These are phyloP conservation scores for Torrubiella hemipterigena DNA, from an alignment of 2,329 filamentous ascomycete species.

Conservation along the genomic window DNA sequence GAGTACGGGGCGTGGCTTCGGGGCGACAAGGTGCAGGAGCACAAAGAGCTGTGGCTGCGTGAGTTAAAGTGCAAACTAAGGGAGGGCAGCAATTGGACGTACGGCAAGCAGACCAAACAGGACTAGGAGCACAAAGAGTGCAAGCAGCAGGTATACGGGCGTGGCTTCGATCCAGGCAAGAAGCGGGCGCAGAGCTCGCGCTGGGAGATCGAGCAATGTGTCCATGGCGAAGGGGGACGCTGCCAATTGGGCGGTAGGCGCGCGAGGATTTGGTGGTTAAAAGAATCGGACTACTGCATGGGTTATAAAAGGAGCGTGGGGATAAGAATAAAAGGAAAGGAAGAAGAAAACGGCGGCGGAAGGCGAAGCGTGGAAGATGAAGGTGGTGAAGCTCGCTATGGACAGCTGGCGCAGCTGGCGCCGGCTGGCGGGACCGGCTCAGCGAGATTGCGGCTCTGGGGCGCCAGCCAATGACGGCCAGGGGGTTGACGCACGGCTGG, in stretches of 20 bases:
- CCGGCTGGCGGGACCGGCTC: neutral
- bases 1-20: conserved; percentile 61
- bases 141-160: conserved; percentile 25
- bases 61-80: conserved; percentile 2
- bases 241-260: too few relatives aligned
- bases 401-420: neutral
- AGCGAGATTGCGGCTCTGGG: too few relatives aligned
- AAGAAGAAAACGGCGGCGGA: conserved; percentile 3
- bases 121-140: conserved; percentile 20
- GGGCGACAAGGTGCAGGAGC: conserved; percentile 63
- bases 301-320: conserved; percentile 1
- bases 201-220: conserved; percentile 18
- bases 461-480: too few relatives aligned
- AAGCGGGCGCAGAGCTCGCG: conserved; percentile 20
- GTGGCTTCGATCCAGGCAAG: conserved; percentile 23
- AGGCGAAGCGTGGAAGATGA: neutral
- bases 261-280: too few relatives aligned
- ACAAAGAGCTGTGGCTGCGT: conserved; percentile 37
- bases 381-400: neutral
- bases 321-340: neutral
- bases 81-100: conserved; percentile 9
- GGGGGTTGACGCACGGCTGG: too few relatives aligned
- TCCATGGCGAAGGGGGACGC: too few relatives aligned
- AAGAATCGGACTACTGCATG: too few relatives aligned
- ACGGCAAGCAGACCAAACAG: conserved; percentile 25